phyloP scores from a whole-genome alignment of 1,139 yeast genomes.

The Scheffersomyces titani region DNA sequence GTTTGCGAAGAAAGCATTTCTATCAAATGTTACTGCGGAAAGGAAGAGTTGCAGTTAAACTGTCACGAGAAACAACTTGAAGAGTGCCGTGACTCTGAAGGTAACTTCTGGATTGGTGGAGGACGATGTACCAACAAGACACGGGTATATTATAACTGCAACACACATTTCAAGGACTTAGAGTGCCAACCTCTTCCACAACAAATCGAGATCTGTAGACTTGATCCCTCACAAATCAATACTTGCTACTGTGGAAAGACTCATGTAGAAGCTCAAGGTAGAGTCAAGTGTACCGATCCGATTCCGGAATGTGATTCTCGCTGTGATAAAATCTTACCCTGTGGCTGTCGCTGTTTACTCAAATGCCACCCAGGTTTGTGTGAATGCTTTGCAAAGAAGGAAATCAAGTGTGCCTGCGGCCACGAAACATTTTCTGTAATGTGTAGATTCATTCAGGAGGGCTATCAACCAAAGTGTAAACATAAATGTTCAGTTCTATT shows the following conservation, averaged over 20 bases:
- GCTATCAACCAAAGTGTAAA: slow-evolving; percentile 61
- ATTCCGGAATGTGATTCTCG: slow-evolving; percentile 69
- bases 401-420: slow-evolving; percentile 56
- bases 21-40: slow-evolving; percentile 77
- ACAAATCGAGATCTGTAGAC: slow-evolving; percentile 54
- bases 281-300: slow-evolving; percentile 70
- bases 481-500: slow-evolving; percentile 75
- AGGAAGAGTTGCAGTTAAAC: slow-evolving; percentile 37
- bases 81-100: slow-evolving; percentile 17
- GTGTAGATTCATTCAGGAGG: slow-evolving; percentile 56
- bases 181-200: slow-evolving; percentile 57
- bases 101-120: slow-evolving; percentile 58
- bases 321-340: slow-evolving; percentile 63
- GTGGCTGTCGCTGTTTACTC: slow-evolving; percentile 74
- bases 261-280: slow-evolving; percentile 19
- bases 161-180: slow-evolving; percentile 59
- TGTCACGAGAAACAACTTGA: slow-evolving; percentile 52
- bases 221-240: slow-evolving; percentile 56
- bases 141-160: slow-evolving; percentile 61
- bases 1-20: slow-evolving; percentile 46
- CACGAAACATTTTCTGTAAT: slow-evolving; percentile 57
- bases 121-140: slow-evolving; percentile 59
- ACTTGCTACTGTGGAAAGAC: slow-evolving; percentile 80
- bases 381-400: slow-evolving; percentile 54
- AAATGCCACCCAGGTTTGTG: slow-evolving; percentile 81